Evolutionary conservation across 2,329 filamentous ascomycete species (phyloP).

Genomic region (Sclerotiophoma versabilis): DNA sequence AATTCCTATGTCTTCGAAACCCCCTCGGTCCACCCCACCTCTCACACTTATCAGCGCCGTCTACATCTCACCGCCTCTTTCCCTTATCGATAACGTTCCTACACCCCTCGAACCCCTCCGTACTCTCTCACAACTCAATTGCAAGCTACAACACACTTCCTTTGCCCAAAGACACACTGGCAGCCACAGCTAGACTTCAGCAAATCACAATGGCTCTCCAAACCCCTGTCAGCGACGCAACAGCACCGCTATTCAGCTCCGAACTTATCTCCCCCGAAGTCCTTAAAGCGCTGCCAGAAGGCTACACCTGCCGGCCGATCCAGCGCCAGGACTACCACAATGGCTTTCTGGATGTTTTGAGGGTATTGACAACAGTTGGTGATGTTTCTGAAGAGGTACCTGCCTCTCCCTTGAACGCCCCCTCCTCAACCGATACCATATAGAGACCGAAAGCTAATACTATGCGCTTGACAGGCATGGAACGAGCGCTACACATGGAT

Average conservation of each 20-base stretch:
- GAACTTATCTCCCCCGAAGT: slow-evolving; percentile 81
- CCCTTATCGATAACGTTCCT: slow-evolving; percentile 31
- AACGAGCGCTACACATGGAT: slow-evolving; percentile 85
- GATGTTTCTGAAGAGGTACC: slow-evolving; percentile 73
- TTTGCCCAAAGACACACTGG: background rate
- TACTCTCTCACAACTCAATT: slow-evolving; percentile 2
- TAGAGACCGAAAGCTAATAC: slow-evolving; percentile 1
- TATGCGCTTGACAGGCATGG: slow-evolving; percentile 57
- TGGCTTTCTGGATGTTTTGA: slow-evolving; percentile 89
- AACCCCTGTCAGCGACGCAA: slow-evolving; percentile 34
- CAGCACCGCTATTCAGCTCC: slow-evolving; percentile 73
- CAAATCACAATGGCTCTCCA: slow-evolving; percentile 10
- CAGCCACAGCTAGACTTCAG: slow-evolving; percentile 4
- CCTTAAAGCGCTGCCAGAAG: slow-evolving; percentile 73
- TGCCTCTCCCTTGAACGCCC: background rate
- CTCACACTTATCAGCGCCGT: background rate
- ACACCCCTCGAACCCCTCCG: slow-evolving; percentile 13
- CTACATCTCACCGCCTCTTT: slow-evolving; percentile 27
- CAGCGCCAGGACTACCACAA: slow-evolving; percentile 77
- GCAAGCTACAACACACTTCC: background rate
- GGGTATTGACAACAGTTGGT: slow-evolving; percentile 91
- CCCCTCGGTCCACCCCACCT: background rate
- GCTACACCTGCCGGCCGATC: slow-evolving; percentile 84
- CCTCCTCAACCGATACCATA: background rate
- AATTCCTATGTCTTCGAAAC: background rate